Conservation (phyloP, 345 rosid species). For the Brassica napus region DNA sequence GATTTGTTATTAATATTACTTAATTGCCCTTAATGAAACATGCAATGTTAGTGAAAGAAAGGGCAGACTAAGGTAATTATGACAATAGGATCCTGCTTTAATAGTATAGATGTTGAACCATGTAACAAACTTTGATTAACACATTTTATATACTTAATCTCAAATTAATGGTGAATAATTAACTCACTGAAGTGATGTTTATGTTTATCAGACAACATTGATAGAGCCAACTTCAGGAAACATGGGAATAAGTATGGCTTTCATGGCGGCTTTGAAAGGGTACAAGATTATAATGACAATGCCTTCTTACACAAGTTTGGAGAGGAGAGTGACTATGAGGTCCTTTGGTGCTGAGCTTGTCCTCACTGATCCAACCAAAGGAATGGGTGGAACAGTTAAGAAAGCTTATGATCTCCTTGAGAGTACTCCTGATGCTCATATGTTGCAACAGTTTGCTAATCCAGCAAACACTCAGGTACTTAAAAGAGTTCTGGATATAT, state of each 20-base stretch:
- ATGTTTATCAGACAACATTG: constrained; percentile 60
- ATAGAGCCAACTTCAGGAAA: constrained; percentile 98
- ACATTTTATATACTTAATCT: not conserved
- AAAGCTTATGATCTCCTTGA: constrained; percentile 83
- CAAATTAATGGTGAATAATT: not conserved
- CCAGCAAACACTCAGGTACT: constrained; percentile 82
- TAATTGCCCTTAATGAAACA: too few species aligned
- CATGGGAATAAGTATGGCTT: constrained; percentile 97
- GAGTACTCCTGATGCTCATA: constrained; percentile 70
- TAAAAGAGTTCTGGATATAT: too few species aligned
- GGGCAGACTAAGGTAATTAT: too few species aligned
- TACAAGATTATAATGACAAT: constrained; percentile 86
- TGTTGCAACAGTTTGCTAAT: constrained; percentile 90
- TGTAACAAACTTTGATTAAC: too few species aligned
- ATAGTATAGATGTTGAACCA: too few species aligned
- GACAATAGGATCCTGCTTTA: too few species aligned
- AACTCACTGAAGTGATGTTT: not conserved
- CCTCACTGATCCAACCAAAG: constrained; percentile 90
- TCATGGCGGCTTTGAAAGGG: constrained; percentile 90
- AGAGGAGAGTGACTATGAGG: constrained; percentile 94
- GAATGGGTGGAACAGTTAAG: constrained; percentile 97
- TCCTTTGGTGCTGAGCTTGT: constrained; percentile 94
- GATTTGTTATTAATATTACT: too few species aligned
- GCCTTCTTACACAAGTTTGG: constrained; percentile 98
- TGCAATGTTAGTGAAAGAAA: too few species aligned